Conservation (phyloP, 257 asterid genomes). For the Mitragyna speciosa region DNA sequence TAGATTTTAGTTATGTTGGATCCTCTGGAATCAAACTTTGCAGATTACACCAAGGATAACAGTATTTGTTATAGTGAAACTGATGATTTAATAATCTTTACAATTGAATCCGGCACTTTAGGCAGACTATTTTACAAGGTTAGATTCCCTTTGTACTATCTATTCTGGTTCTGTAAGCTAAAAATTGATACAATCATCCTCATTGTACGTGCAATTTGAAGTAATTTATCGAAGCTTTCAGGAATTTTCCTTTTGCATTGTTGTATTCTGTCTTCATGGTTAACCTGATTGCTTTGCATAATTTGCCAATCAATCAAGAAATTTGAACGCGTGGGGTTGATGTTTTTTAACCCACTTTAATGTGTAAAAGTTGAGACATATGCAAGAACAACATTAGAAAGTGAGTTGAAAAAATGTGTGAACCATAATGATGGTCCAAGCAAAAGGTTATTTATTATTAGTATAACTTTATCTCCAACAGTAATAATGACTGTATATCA, state of each 20-base stretch:
- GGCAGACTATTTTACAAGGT: neutral
- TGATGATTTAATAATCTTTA: neutral
- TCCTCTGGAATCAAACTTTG: conserved; percentile 1
- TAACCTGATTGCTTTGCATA: neutral
- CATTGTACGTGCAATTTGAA: neutral
- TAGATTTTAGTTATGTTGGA: conserved; percentile 2
- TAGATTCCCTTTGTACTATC: neutral
- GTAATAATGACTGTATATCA: too few species aligned
- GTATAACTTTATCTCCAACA: too few species aligned
- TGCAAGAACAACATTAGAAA: neutral
- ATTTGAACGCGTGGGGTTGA: too few species aligned
- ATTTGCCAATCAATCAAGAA: neutral
- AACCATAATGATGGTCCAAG: too few species aligned
- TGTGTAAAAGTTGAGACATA: neutral
- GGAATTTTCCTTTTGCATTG: too few species aligned
- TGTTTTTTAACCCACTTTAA: too few species aligned
- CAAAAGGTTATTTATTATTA: too few species aligned
- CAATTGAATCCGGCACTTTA: neutral
- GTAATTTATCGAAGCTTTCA: neutral
- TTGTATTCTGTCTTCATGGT: neutral
- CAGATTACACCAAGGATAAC: neutral
- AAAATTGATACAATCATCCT: neutral
- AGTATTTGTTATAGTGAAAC: neutral
- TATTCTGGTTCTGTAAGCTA: neutral
- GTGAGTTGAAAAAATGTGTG: neutral